These are phyloP conservation scores for Colletotrichum lindemuthianum DNA, from an alignment of 2,329 filamentous ascomycete genomes.

Conservation along the genomic window DNA sequence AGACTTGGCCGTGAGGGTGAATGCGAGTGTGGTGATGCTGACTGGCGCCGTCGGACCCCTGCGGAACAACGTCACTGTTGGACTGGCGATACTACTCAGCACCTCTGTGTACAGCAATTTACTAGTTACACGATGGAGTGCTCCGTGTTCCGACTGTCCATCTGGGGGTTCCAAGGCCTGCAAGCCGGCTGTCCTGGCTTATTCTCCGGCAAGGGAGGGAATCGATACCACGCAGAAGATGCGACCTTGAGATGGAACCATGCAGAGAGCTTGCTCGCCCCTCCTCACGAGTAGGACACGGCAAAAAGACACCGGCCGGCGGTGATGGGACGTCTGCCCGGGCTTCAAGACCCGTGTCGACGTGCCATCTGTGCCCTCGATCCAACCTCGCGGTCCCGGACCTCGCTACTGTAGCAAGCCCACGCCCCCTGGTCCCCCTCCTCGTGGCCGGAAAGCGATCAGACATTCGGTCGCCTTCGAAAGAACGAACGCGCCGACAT, in stretches of 20 bases:
- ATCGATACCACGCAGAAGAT: too few species aligned
- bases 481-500: not conserved
- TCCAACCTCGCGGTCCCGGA: slow-evolving; percentile 18
- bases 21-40: slow-evolving; percentile 15
- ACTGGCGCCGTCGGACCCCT: slow-evolving; percentile 20
- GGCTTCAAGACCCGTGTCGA: not conserved
- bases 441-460: not conserved
- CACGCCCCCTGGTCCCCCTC: slow-evolving; percentile 12
- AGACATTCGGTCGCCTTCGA: slow-evolving; percentile 11
- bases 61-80: slow-evolving; percentile 12
- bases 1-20: too few species aligned
- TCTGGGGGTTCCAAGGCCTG: too few species aligned
- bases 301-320: too few species aligned
- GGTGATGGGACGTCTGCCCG: not conserved
- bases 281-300: too few species aligned
- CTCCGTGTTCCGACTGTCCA: too few species aligned
- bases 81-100: too few species aligned
- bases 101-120: not conserved
- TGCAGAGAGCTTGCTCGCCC: slow-evolving; percentile 12
- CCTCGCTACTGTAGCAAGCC: not conserved
- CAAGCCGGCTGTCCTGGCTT: not conserved
- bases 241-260: not conserved
- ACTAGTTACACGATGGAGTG: not conserved
- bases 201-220: slow-evolving; percentile 13
- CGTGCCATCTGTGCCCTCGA: not conserved